A percentile compares a stretch with the other conserved stretches of the same genome.
phyloP scores from a whole-genome alignment of 2,329 filamentous ascomycete genomes.

The Verticillium albo-atrum region DNA sequence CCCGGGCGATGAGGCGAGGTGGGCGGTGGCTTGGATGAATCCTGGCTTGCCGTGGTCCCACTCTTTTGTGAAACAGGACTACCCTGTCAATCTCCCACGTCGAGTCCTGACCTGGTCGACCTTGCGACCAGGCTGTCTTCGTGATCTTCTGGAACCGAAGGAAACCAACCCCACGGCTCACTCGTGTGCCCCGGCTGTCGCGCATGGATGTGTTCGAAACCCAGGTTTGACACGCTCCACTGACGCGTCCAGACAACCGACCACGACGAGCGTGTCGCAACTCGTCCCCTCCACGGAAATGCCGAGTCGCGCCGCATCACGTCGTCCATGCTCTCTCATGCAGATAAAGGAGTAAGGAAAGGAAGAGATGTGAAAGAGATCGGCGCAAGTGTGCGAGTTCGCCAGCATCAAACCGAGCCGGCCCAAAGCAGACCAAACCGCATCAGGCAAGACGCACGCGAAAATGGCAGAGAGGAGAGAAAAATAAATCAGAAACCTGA shows the following conservation, averaged over 20 bases:
- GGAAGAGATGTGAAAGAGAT: not conserved
- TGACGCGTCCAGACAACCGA: not conserved
- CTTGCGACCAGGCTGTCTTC: constrained; percentile 35
- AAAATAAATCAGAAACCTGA: not conserved
- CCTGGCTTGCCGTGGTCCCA: constrained; percentile 26
- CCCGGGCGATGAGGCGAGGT: not conserved
- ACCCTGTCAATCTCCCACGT: constrained; percentile 43
- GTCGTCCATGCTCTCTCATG: not conserved
- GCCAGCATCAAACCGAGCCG: not conserved
- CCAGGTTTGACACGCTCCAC: not conserved
- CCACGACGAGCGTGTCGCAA: not conserved
- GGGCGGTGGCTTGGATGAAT: not conserved
- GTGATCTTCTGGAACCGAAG: constrained; percentile 37
- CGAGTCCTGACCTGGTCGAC: constrained; percentile 37
- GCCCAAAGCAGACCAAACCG: not conserved
- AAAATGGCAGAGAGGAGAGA: constrained; percentile 4
- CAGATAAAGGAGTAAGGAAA: not conserved
- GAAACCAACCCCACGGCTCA: constrained; percentile 15
- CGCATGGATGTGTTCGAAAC: not conserved
- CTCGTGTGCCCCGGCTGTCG: constrained; percentile 2
- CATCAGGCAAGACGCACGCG: not conserved
- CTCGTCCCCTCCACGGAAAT: not conserved
- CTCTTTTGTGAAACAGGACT: constrained; percentile 48
- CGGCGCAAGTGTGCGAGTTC: not conserved
- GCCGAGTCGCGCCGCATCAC: not conserved